A percentile compares a stretch with the other conserved stretches of the same genome.
Conservation (phyloP, 345 rosid species). For the Salix purpurea region DNA sequence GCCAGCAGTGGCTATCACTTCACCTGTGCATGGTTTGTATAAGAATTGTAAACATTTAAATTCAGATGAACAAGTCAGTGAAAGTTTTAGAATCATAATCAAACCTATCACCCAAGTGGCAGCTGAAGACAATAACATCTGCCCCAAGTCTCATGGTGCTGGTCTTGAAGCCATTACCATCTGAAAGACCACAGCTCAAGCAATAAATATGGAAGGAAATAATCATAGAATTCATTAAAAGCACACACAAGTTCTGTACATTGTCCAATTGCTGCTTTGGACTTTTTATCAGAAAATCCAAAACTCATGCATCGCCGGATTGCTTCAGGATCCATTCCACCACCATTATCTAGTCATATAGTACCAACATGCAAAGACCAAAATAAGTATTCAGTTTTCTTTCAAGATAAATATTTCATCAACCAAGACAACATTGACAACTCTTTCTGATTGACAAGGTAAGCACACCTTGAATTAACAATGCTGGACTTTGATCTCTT, state of each 20-base stretch:
- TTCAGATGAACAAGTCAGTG: not conserved
- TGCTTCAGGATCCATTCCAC: conserved; percentile 93
- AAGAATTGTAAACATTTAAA: not conserved
- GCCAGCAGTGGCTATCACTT: not conserved
- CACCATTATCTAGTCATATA: conserved; percentile 74
- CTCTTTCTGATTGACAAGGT: not conserved
- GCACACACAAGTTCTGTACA: conserved; percentile 40
- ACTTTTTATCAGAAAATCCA: conserved; percentile 89
- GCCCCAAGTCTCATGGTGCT: conserved; percentile 96
- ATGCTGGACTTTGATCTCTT: conserved; percentile 64
- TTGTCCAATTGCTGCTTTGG: conserved; percentile 71
- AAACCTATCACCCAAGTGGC: conserved; percentile 56
- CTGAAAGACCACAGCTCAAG: conserved; percentile 46
- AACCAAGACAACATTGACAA: not conserved
- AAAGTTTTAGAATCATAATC: conserved; percentile 18
- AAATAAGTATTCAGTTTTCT: not conserved
- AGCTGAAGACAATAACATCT: conserved; percentile 84
- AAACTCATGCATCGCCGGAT: conserved; percentile 89
- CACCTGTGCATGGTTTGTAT: not conserved
- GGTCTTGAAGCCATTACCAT: conserved; percentile 97
- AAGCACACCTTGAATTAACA: conserved; percentile 71
- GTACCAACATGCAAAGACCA: not conserved
- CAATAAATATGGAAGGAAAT: conserved; percentile 13
- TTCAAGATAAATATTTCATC: conserved; percentile 8
- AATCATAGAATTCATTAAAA: conserved; percentile 14